These are phyloP conservation scores for Castanospermum australe DNA, from an alignment of 306 rosid genomes.

Conservation along the genomic window DNA sequence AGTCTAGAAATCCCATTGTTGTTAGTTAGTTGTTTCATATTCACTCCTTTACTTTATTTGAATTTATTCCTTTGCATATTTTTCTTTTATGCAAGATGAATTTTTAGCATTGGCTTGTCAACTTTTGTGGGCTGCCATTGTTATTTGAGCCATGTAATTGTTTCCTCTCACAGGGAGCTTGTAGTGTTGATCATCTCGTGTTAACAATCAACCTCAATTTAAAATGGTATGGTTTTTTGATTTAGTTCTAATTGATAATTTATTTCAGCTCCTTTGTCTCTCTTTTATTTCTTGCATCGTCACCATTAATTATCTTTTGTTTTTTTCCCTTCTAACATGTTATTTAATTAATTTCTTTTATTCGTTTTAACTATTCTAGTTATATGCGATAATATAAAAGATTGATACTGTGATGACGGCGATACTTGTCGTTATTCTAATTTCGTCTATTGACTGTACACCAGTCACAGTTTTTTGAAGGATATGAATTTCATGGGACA, in stretches of 20 bases:
- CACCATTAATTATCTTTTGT: neutral
- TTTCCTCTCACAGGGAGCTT: neutral
- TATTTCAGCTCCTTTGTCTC: neutral
- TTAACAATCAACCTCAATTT: neutral
- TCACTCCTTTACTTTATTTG: neutral
- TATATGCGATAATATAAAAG: neutral
- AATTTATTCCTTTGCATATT: too few relatives aligned
- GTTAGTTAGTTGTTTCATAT: neutral
- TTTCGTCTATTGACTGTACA: neutral
- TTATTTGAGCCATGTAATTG: neutral
- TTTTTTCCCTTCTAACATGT: neutral
- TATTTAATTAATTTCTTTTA: neutral
- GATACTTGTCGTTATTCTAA: neutral
- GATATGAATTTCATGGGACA: slow-evolving; percentile 62
- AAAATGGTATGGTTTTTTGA: slow-evolving; percentile 7
- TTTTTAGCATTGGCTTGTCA: neutral
- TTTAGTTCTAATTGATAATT: neutral
- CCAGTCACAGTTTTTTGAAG: slow-evolving; percentile 51
- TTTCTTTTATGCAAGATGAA: neutral
- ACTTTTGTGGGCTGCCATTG: neutral
- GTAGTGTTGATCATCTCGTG: neutral
- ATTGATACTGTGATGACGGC: neutral
- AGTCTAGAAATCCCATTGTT: neutral
- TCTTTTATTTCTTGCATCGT: neutral
- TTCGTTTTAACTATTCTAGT: neutral